These are phyloP conservation scores for Vanilla planifolia DNA, from an alignment of 106 monocot genomes.

Conservation along the genomic window DNA sequence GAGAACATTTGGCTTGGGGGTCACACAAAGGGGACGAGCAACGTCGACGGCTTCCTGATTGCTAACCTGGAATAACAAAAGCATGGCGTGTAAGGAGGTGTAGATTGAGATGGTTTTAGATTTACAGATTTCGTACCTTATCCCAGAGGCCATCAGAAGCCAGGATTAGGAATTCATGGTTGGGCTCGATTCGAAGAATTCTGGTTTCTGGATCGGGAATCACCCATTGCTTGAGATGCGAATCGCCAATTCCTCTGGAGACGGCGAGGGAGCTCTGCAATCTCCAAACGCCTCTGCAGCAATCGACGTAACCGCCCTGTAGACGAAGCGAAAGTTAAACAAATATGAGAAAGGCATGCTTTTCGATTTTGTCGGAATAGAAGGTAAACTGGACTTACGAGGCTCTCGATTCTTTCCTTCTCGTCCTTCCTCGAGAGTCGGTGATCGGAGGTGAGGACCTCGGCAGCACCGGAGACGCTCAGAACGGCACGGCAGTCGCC, in stretches of 20 bases:
- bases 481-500: slow-evolving; percentile 92
- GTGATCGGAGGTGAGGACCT: slow-evolving; percentile 85
- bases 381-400: slow-evolving; percentile 46
- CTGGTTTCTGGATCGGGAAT: slow-evolving; percentile 72
- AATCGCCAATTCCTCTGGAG: slow-evolving; percentile 85
- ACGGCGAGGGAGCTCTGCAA: slow-evolving; percentile 84
- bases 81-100: no score
- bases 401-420: slow-evolving; percentile 61
- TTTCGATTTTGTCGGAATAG: no score
- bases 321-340: no score
- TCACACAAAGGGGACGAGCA: slow-evolving; percentile 32
- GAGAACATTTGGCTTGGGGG: slow-evolving; percentile 18
- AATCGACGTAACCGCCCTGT: slow-evolving; percentile 73
- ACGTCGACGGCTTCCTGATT: slow-evolving; percentile 78
- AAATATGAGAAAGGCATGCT: not conserved
- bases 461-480: slow-evolving; percentile 54
- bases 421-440: slow-evolving; percentile 72
- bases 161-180: slow-evolving; percentile 83
- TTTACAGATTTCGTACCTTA: slow-evolving; percentile 14
- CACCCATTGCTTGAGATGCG: slow-evolving; percentile 81
- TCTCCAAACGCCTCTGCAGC: slow-evolving; percentile 62
- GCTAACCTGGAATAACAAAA: slow-evolving; percentile 34
- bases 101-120: not conserved
- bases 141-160: slow-evolving; percentile 96
- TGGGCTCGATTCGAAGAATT: slow-evolving; percentile 34